Evolutionary conservation across 495 filamentous ascomycete species (phyloP), one percentile per base, ranked within the genome.

Genomic region (Lophiostoma macrostomum): DNA sequence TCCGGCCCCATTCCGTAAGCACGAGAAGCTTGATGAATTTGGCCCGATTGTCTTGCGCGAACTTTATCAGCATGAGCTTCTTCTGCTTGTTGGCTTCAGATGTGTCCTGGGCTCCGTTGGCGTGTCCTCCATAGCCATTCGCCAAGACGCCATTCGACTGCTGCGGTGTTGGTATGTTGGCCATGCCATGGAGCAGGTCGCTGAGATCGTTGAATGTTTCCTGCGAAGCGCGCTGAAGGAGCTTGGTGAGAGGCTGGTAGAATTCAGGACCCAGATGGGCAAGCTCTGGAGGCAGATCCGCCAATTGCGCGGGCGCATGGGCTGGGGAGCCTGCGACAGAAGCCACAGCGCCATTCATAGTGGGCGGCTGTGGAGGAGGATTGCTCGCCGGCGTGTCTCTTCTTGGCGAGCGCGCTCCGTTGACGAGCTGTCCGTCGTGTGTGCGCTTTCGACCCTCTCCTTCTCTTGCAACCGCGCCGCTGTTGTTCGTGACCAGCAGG

Each of bases 1-100:
- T 87, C 57, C 83, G 80, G 65, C 85, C 86, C 93, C 93, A 98
- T 65, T 87, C 83, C 2, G 83, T 81, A 31, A 98, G 80, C 13
- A 97, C 89, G 11, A 96, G 76, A 13, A 88, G 77, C 70, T 98
- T 96, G 64, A 93, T 89, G 71, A 94, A 97, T 50, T 83, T 82
- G 13, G 78, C 80, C 51, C 85, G 72, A 34, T 79, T 78, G 10
- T 73, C 67, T 41, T 84, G 74, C 4, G 85, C 80, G 67, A 87
- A 91, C 20, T 89, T 80, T 39, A 96, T 65, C 12, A 96, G 65
- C 36, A 76, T 69, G n/a, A 78, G 53, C 69, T 95, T 96, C 72
- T 96, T 96, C 32, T 81, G 76, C 24, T 86, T 54, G 69, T 85
- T 95, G 42, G 83, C 79, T 5, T 73, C 63, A 0, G 81, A 83